phyloP scores from a whole-genome alignment of 768 basidiomycete genomes.

The Lactarius hengduanensis region DNA sequence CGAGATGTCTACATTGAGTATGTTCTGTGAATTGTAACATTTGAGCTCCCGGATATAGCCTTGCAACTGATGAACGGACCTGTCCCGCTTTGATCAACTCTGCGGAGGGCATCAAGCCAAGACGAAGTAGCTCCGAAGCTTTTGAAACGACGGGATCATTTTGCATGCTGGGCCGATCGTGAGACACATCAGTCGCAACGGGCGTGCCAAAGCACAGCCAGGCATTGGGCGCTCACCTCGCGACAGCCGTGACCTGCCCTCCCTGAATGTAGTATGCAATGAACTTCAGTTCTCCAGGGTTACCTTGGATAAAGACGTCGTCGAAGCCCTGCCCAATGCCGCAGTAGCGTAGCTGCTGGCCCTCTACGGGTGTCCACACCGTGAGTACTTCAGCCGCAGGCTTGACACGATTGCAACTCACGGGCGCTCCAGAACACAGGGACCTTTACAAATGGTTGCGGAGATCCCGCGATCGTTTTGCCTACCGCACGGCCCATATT shows the following conservation, averaged over 20 bases:
- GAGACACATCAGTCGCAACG: neutral
- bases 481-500: slow-evolving; percentile 88
- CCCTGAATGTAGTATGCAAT: slow-evolving; percentile 74
- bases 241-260: slow-evolving; percentile 64
- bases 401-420: slow-evolving; percentile 38
- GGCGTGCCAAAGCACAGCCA: neutral
- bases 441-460: slow-evolving; percentile 70
- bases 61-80: slow-evolving; percentile 40
- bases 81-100: slow-evolving; percentile 73
- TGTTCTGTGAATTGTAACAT: slow-evolving; percentile 28
- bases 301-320: slow-evolving; percentile 75
- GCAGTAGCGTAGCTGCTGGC: slow-evolving; percentile 83
- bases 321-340: slow-evolving; percentile 72
- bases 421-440: slow-evolving; percentile 92
- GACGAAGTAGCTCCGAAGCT: slow-evolving; percentile 71
- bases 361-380: slow-evolving; percentile 47
- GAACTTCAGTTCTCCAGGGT: slow-evolving; percentile 79
- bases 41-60: neutral
- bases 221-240: slow-evolving; percentile 43
- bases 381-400: slow-evolving; percentile 1
- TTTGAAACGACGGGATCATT: slow-evolving; percentile 78
- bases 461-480: slow-evolving; percentile 55
- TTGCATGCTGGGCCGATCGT: slow-evolving; percentile 56
- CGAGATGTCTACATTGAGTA: slow-evolving; percentile 37
- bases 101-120: slow-evolving; percentile 78